These are phyloP conservation scores for Plasmodium coatneyi DNA, from an alignment of 169 alveolate species.

Conservation along the genomic window DNA sequence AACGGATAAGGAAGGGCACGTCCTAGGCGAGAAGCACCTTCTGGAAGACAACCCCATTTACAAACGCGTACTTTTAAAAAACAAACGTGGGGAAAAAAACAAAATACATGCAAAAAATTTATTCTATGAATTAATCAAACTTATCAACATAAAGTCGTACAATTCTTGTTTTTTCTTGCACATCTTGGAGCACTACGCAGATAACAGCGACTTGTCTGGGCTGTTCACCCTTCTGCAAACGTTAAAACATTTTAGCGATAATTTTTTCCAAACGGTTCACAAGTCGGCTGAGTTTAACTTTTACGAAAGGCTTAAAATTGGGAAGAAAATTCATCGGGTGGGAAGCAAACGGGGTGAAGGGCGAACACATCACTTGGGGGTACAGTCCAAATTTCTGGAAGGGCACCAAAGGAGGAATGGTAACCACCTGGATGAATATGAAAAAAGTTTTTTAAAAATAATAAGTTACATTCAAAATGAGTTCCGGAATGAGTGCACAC, in stretches of 20 bases:
- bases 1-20: not conserved
- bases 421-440: not conserved
- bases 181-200: constrained; percentile 29
- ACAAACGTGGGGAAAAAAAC: constrained; percentile 2
- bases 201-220: constrained; percentile 28
- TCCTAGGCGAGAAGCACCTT: not conserved
- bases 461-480: constrained; percentile 28
- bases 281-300: constrained; percentile 20
- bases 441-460: constrained; percentile 28
- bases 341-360: not conserved
- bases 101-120: constrained; percentile 34
- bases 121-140: constrained; percentile 43
- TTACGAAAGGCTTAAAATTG: constrained; percentile 34
- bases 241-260: constrained; percentile 23
- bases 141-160: constrained; percentile 35
- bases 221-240: constrained; percentile 19
- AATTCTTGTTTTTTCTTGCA: constrained; percentile 1
- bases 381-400: not conserved
- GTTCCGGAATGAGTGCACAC: constrained; percentile 1
- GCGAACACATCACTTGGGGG: not conserved
- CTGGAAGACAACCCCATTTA: not conserved
- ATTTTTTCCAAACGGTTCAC: constrained; percentile 39
- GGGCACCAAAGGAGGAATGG: not conserved
- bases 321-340: not conserved
- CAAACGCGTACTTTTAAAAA: constrained; percentile 13